Evolutionary conservation across 371 early-diverging fungal species (phyloP).

Genomic region (Umbelopsis sp.): DNA sequence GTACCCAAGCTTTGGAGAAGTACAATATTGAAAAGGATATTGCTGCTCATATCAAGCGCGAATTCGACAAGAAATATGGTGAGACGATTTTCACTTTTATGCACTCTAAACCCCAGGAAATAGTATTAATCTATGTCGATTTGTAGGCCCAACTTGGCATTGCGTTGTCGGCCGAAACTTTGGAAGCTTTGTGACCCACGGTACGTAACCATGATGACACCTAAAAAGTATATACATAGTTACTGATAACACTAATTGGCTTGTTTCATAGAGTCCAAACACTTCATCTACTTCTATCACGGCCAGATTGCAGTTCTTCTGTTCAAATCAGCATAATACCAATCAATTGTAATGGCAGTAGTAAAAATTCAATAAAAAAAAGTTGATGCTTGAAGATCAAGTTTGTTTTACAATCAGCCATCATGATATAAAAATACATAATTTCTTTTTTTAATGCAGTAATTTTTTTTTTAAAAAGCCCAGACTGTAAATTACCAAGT

Average conservation of each 20-base stretch:
- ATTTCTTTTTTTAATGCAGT: neutral
- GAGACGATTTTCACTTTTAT: conserved; percentile 7
- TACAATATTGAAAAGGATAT: conserved; percentile 97
- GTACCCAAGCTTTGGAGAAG: conserved; percentile 91
- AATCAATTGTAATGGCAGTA: neutral
- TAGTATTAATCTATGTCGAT: neutral
- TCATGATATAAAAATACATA: too few species aligned
- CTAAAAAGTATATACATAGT: neutral
- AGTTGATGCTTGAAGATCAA: neutral
- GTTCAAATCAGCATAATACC: conserved; percentile 86
- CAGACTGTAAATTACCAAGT: neutral
- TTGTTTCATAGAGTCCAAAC: conserved; percentile 73
- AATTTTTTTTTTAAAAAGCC: neutral
- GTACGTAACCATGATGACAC: conserved; percentile 48
- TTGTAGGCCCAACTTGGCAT: conserved; percentile 91
- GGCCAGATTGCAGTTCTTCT: conserved; percentile 94
- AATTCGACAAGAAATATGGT: conserved; percentile 96
- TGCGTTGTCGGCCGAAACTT: conserved; percentile 98
- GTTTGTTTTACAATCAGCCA: too few species aligned
- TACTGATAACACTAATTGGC: neutral
- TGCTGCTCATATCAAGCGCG: conserved; percentile 95
- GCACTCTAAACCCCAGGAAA: neutral
- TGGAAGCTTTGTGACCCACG: conserved; percentile 97
- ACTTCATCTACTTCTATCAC: conserved; percentile 98
- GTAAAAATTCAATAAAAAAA: neutral